phyloP scores from a whole-genome alignment of 202 grass and related monocot genomes.

The Setaria italica region DNA sequence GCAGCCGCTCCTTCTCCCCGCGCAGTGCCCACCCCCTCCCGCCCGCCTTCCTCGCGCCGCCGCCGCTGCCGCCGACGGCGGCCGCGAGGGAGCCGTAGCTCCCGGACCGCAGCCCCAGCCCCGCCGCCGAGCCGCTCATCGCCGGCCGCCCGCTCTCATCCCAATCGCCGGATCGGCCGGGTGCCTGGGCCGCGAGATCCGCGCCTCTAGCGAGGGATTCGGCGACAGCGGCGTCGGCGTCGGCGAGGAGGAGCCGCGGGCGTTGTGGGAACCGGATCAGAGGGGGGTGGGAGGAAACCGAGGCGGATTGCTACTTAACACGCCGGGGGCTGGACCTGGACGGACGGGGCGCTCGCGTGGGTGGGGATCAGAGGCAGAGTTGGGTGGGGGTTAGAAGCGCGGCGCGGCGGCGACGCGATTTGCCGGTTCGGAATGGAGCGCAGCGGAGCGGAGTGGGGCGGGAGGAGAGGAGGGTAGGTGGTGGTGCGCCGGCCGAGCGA shows the following conservation, averaged over 20 bases:
- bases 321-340: not conserved
- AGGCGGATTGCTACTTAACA: not conserved
- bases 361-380: not conserved
- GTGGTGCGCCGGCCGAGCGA: constrained; percentile 32
- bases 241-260: not conserved
- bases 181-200: constrained; percentile 30
- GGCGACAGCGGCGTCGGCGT: not conserved
- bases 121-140: constrained; percentile 62
- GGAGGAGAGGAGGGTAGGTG: constrained; percentile 9
- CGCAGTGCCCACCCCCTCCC: constrained; percentile 44
- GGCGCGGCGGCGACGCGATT: constrained; percentile 40
- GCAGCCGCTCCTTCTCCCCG: constrained; percentile 65
- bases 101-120: constrained; percentile 69
- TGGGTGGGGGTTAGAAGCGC: constrained; percentile 53
- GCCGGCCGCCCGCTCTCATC: constrained; percentile 46
- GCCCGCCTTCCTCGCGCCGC: constrained; percentile 22
- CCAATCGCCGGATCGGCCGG: constrained; percentile 40
- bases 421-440: constrained; percentile 24
- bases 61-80: not conserved
- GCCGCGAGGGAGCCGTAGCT: constrained; percentile 62
- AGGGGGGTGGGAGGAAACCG: not conserved
- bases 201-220: constrained; percentile 2
- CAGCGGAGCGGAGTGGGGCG: not conserved
- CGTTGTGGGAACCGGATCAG: constrained; percentile 14
- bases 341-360: not conserved